phyloP scores from a whole-genome alignment of 2,329 filamentous ascomycete genomes.

The Aspergillus sp. region DNA sequence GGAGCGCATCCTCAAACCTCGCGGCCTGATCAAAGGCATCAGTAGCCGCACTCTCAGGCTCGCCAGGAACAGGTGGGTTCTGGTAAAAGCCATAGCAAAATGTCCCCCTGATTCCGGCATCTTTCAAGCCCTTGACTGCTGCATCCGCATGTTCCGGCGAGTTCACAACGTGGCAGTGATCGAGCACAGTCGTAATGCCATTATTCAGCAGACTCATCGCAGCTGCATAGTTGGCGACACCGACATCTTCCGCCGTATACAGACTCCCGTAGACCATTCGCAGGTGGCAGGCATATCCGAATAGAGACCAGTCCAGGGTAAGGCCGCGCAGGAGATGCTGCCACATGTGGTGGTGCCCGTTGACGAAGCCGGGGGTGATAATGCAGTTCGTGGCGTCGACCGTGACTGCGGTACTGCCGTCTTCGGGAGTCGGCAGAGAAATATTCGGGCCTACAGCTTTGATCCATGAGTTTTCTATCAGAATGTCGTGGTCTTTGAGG shows the following conservation, averaged over 20 bases:
- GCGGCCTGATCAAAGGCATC: background rate
- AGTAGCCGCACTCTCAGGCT: background rate
- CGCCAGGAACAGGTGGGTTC: slow-evolving; percentile 3
- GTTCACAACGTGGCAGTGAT: slow-evolving; percentile 8
- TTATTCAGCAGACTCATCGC: slow-evolving; percentile 4
- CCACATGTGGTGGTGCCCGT: slow-evolving; percentile 11
- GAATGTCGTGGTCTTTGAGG: background rate
- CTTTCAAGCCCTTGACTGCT: background rate
- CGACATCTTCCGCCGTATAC: slow-evolving; percentile 4
- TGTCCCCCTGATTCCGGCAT: slow-evolving; percentile 1
- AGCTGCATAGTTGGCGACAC: slow-evolving; percentile 3
- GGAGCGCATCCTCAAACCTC: background rate
- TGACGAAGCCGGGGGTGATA: slow-evolving; percentile 23
- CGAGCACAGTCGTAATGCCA: slow-evolving; percentile 5
- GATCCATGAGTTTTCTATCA: slow-evolving; percentile 14
- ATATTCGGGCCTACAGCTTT: background rate
- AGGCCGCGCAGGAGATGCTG: slow-evolving; percentile 7
- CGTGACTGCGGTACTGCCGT: background rate
- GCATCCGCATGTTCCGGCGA: slow-evolving; percentile 2
- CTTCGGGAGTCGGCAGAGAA: background rate
- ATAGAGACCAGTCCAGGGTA: slow-evolving; percentile 4
- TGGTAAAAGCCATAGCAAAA: slow-evolving; percentile 9
- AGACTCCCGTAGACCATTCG: slow-evolving; percentile 3
- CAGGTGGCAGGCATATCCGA: slow-evolving; percentile 4
- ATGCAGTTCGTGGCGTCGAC: background rate